Evolutionary conservation across 495 filamentous ascomycete species (phyloP).

Genomic region (Chaetomium cochliodes): DNA sequence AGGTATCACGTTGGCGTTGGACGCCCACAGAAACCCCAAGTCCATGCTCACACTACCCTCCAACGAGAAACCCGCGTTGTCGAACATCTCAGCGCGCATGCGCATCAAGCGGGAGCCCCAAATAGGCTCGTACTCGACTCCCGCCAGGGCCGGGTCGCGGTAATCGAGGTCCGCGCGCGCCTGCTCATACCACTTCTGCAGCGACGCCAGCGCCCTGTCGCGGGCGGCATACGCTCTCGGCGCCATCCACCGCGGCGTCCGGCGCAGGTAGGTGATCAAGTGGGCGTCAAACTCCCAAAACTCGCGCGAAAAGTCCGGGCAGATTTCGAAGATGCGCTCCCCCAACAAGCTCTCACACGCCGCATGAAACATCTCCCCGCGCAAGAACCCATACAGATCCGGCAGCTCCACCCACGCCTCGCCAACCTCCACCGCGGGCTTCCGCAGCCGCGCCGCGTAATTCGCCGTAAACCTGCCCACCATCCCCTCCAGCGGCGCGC

Average conservation of each 20-base stretch:
- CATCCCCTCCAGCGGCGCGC: slow-evolving; percentile 16
- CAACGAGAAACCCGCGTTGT: slow-evolving; percentile 13
- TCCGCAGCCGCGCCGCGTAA: slow-evolving; percentile 19
- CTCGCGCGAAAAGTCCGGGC: slow-evolving; percentile 24
- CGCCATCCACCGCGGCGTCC: slow-evolving; percentile 27
- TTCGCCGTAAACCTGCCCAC: slow-evolving; percentile 14
- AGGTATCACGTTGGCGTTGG: slow-evolving; percentile 31
- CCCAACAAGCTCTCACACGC: slow-evolving; percentile 31
- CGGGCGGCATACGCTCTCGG: slow-evolving; percentile 23
- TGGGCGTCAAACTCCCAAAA: slow-evolving; percentile 31
- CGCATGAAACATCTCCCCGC: slow-evolving; percentile 30
- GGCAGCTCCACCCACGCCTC: slow-evolving; percentile 29
- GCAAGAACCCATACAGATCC: slow-evolving; percentile 32
- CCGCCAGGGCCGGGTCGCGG: slow-evolving; percentile 15
- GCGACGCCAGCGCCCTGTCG: slow-evolving; percentile 19
- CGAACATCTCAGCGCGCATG: slow-evolving; percentile 14
- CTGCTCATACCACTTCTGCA: slow-evolving; percentile 27
- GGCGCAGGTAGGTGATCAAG: slow-evolving; percentile 18
- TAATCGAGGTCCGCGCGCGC: slow-evolving; percentile 16
- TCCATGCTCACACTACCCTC: slow-evolving; percentile 21
- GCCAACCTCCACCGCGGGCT: not conserved
- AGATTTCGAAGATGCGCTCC: slow-evolving; percentile 24
- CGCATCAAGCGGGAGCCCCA: slow-evolving; percentile 30
- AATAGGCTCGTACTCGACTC: slow-evolving; percentile 28
- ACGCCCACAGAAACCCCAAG: slow-evolving; percentile 33